These are phyloP conservation scores for Trichosporon coremiiforme DNA, from an alignment of 1,284 basidiomycete species.

Conservation along the genomic window DNA sequence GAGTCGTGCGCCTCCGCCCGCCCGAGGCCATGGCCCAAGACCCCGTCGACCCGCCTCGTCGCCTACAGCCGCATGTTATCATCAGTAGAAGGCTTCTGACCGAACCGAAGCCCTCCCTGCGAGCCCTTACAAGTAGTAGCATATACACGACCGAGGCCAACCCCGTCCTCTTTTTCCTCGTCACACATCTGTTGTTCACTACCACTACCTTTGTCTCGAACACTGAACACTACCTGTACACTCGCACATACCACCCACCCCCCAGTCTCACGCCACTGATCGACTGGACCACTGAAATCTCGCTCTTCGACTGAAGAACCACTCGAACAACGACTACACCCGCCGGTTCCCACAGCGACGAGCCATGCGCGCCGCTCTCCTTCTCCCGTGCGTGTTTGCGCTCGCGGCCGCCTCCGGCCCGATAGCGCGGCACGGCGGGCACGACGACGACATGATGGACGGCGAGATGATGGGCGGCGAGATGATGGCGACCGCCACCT, in stretches of 20 bases:
- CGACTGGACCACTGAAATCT: background rate
- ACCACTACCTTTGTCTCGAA: background rate
- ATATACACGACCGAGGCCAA: slow-evolving; percentile 4
- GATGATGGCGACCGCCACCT: background rate
- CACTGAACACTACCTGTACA: background rate
- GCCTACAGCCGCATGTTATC: background rate
- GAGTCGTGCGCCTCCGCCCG: slow-evolving; percentile 9
- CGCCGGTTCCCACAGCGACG: slow-evolving; percentile 1
- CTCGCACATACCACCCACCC: background rate
- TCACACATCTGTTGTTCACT: background rate
- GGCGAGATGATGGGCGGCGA: slow-evolving; percentile 19
- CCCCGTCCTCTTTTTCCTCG: background rate
- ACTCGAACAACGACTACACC: background rate
- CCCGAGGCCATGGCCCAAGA: background rate
- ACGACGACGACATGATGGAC: slow-evolving; percentile 24
- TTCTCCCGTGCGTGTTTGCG: slow-evolving; percentile 24
- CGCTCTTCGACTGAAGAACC: background rate
- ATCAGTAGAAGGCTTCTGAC: background rate
- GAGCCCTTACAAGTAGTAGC: background rate
- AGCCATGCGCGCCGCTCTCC: slow-evolving; percentile 26
- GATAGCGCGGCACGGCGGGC: slow-evolving; percentile 24
- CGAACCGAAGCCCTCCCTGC: background rate
- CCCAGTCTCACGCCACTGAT: background rate
- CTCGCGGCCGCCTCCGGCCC: background rate
- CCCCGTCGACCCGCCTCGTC: background rate